Conservation (phyloP, 2,329 filamentous ascomycete genomes). For the Byssothecium circinans region DNA sequence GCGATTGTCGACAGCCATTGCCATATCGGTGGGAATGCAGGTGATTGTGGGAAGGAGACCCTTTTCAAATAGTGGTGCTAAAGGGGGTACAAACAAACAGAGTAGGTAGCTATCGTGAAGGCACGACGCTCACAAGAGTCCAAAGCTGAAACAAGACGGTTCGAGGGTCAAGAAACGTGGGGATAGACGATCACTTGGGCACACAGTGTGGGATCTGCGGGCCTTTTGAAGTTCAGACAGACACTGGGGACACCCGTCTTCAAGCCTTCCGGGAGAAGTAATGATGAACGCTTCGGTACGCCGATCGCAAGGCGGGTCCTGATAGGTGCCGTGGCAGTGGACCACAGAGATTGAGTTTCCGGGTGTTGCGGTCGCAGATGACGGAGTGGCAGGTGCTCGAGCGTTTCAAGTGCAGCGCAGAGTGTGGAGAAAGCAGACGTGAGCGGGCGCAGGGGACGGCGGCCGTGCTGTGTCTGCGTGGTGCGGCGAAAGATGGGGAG, state of each 20-base stretch:
- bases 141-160: conserved; percentile 39
- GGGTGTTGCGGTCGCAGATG: conserved; percentile 30
- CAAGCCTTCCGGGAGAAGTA: conserved; percentile 36
- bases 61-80: conserved; percentile 11
- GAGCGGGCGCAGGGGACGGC: conserved; percentile 33
- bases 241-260: conserved; percentile 39
- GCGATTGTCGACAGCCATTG: conserved; percentile 91
- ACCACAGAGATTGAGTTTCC: conserved; percentile 39
- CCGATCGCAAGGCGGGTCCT: conserved; percentile 42
- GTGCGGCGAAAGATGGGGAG: conserved; percentile 16
- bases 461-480: conserved; percentile 21
- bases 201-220: conserved; percentile 54
- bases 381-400: conserved; percentile 39
- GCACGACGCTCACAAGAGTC: conserved; percentile 14
- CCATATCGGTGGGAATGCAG: conserved; percentile 60
- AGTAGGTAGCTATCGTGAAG: conserved; percentile 29
- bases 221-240: conserved; percentile 44
- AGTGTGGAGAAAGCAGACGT: conserved; percentile 36
- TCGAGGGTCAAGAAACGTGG: conserved; percentile 49
- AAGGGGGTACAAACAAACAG: conserved; percentile 26
- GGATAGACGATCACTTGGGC: conserved; percentile 49
- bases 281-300: conserved; percentile 41
- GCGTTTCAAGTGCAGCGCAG: conserved; percentile 42
- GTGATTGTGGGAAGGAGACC: conserved; percentile 7
- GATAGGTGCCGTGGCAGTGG: conserved; percentile 41